Evolutionary conservation across 116 monocot genomes (phyloP), one percentile per base, ranked within the genome.

Genomic region (Cymodocea nodosa): DNA sequence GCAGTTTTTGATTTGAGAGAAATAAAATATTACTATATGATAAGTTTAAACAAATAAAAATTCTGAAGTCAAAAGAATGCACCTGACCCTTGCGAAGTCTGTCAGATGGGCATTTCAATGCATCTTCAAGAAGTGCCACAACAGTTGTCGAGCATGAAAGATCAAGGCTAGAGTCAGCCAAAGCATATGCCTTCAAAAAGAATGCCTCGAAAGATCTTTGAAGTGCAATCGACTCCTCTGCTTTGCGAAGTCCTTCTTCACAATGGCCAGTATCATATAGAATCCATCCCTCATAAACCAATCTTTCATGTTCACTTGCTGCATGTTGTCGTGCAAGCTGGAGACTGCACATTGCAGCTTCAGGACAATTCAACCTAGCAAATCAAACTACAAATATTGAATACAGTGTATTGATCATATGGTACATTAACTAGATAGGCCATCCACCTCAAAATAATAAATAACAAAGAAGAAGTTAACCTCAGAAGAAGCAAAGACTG

Each of bases 41-140:
- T 44, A 44, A 44, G 44, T 44, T 12, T 7, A 44, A 44, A 12
- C 12, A 44, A 8, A 44, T 12, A 10, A 44, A 44, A 10, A 23
- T 57, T 23, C 19, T 57, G 57, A 57, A 57, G 23, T 57, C 2
- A 18, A 61, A 18, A 61, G 14, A 61, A 50, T 50, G 35, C 65
- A 89, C 89, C 85, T 89, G 89, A 62, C 89, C 89, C 75, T 89
- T 89, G 53, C 89, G 82, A 40, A 89, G 78, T 68, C 89, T 76
- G 58, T 89, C 89, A 9, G 89, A 89, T 59, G 89, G 85, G 68
- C 89, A 89, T 23, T 82, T 79, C 3, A 89, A 66, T 25, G 89
- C 89, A 54, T 89, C 85, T 68, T 89, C 82, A 59, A 89, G 89
- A 64, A 89, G 82, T 15, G 79, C 74, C 25, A 89, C 68, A 23